Evolutionary conservation across 2,329 filamentous ascomycete genomes (phyloP).

Genomic region (Drechslerella stenobrocha): DNA sequence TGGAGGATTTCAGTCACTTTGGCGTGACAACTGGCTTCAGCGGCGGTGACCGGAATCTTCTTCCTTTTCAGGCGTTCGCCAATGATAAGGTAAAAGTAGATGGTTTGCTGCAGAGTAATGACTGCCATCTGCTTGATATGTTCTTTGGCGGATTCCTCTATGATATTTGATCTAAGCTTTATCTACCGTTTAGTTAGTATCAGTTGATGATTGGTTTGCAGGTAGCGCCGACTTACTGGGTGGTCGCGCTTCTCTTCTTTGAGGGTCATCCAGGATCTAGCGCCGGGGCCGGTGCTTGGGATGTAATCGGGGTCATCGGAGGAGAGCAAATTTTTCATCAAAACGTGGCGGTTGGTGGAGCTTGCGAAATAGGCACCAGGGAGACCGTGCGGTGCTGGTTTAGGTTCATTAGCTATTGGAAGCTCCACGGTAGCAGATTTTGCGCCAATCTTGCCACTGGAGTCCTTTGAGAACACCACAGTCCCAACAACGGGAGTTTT

Average conservation of each 20-base stretch:
- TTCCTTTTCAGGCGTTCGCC: slow-evolving; percentile 27
- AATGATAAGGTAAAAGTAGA: slow-evolving; percentile 26
- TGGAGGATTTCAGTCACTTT: slow-evolving; percentile 35
- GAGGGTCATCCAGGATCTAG: slow-evolving; percentile 23
- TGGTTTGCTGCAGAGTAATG: slow-evolving; percentile 27
- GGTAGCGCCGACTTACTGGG: slow-evolving; percentile 6
- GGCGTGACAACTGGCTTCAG: slow-evolving; percentile 12
- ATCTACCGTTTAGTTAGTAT: slow-evolving; percentile 8
- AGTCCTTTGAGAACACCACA: not conserved
- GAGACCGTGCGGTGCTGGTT: not conserved
- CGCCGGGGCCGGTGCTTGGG: slow-evolving; percentile 27
- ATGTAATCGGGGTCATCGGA: slow-evolving; percentile 7
- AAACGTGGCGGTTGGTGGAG: slow-evolving; percentile 6
- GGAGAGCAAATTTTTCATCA: slow-evolving; percentile 20
- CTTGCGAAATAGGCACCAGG: slow-evolving; percentile 27
- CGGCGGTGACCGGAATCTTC: not conserved
- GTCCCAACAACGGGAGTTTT: not conserved
- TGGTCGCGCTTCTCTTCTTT: slow-evolving; percentile 21
- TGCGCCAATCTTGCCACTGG: not conserved
- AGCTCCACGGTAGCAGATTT: not conserved
- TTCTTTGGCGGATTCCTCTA: slow-evolving; percentile 14
- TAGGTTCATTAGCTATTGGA: not conserved
- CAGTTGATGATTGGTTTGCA: not conserved
- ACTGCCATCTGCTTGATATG: slow-evolving; percentile 22
- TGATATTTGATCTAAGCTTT: slow-evolving; percentile 7